Evolutionary conservation across 2,329 filamentous ascomycete genomes (phyloP).

Genomic region (Didymella exigua): DNA sequence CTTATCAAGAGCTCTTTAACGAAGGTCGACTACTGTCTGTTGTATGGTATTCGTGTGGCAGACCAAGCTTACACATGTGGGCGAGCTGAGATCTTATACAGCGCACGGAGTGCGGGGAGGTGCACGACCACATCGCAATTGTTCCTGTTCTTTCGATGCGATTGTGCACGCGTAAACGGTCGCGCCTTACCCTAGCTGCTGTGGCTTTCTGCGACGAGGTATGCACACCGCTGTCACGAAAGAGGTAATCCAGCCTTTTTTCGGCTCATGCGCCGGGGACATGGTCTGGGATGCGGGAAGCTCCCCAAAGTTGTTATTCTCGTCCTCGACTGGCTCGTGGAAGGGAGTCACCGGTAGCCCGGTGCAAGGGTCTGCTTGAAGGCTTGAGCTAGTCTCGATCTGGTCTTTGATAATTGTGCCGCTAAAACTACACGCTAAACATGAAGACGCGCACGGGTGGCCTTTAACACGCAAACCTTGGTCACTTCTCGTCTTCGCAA

Average conservation of each 20-base stretch:
- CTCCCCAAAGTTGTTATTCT: conserved; percentile 42
- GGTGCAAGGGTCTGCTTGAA: conserved; percentile 31
- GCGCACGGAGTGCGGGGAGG: conserved; percentile 14
- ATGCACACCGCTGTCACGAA: conserved; percentile 33
- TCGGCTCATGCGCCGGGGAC: conserved; percentile 35
- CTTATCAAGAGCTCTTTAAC: background rate
- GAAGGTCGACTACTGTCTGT: conserved; percentile 13
- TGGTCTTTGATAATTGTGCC: conserved; percentile 43
- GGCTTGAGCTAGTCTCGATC: conserved; percentile 33
- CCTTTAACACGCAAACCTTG: conserved; percentile 27
- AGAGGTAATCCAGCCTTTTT: conserved; percentile 21
- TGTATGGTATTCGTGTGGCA: conserved; percentile 30
- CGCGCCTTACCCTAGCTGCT: conserved; percentile 23
- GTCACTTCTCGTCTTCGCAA: conserved; percentile 21
- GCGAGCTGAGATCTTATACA: conserved; percentile 45
- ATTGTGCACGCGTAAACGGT: conserved; percentile 31
- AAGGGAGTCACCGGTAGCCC: conserved; percentile 5
- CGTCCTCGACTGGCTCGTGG: conserved; percentile 37
- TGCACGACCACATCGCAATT: conserved; percentile 29
- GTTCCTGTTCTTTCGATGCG: conserved; percentile 25
- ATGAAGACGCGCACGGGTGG: conserved; percentile 8
- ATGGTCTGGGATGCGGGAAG: conserved; percentile 32
- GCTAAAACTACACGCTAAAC: conserved; percentile 20
- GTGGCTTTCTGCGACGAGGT: conserved; percentile 23
- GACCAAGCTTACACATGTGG: conserved; percentile 36